Percentiles rank a stretch among this genome's conserved stretches.
Conservation (phyloP, 345 rosid species). For the Noccaea caerulescens region DNA sequence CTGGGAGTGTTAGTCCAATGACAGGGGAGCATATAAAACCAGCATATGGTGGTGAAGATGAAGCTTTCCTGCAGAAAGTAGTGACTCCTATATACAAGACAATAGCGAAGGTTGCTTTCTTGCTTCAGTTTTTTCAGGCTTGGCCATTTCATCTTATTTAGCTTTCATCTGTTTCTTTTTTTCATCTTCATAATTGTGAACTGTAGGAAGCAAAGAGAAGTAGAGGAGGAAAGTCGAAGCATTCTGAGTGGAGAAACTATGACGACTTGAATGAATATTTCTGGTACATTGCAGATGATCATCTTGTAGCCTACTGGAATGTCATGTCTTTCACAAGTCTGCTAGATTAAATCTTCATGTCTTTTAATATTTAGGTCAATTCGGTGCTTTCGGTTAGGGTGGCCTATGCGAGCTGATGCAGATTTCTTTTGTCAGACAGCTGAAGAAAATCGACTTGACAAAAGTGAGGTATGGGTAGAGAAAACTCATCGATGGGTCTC, state of each 20-base stretch:
- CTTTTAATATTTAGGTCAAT: conserved; percentile 53
- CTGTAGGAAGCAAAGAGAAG: conserved; percentile 68
- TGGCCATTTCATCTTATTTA: conserved; percentile 19
- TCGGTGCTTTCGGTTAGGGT: conserved; percentile 73
- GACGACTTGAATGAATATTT: conserved; percentile 73
- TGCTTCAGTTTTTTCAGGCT: conserved; percentile 21
- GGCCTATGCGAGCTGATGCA: conserved; percentile 83
- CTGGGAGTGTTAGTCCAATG: conserved; percentile 67
- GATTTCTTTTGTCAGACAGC: conserved; percentile 65
- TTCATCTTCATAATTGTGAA: conserved; percentile 15
- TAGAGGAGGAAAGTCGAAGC: conserved; percentile 67
- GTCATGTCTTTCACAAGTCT: conserved; percentile 5
- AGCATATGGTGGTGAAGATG: conserved; percentile 69
- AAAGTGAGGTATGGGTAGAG: conserved; percentile 50
- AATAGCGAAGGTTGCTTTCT: conserved; percentile 54
- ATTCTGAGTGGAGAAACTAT: conserved; percentile 79
- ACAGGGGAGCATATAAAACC: conserved; percentile 72
- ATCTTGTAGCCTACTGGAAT: conserved; percentile 6
- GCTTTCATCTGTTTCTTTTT: not conserved
- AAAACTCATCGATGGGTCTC: conserved; percentile 2
- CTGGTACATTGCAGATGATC: conserved; percentile 50
- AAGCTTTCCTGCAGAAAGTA: conserved; percentile 69
- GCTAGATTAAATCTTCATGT: conserved; percentile 3
- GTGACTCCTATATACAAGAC: conserved; percentile 64
- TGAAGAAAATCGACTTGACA: conserved; percentile 43